Conservation (phyloP, 208 protist species). For the Blastocrithidia nonstop region DNA sequence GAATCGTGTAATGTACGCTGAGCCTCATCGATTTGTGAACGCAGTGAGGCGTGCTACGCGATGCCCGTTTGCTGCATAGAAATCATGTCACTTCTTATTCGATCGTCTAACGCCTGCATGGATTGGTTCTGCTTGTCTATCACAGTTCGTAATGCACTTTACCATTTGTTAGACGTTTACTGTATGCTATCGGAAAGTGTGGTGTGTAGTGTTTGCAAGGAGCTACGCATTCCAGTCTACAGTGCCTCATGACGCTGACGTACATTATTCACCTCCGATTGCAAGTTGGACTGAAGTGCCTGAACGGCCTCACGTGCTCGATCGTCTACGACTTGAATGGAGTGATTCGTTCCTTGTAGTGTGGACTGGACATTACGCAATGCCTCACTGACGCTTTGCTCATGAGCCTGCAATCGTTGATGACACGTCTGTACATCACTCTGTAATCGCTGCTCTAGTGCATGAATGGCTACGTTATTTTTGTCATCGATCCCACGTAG, state of each 20-base stretch:
- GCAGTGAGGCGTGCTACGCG: conserved; percentile 18
- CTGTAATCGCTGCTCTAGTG: conserved; percentile 49
- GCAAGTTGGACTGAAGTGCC: conserved; percentile 38
- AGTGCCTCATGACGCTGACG: conserved; percentile 36
- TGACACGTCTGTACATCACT: conserved; percentile 24
- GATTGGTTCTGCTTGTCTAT: conserved; percentile 12
- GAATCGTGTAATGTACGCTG: conserved; percentile 13
- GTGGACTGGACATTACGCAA: conserved; percentile 25
- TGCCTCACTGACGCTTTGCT: conserved; percentile 26
- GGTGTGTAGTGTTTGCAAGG: conserved; percentile 39
- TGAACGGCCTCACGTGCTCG: conserved; percentile 23
- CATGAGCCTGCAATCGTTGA: conserved; percentile 29
- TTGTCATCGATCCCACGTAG: conserved; percentile 35
- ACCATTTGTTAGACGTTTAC: conserved; percentile 8
- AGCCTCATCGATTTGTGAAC: conserved; percentile 17
- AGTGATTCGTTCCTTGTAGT: conserved; percentile 18
- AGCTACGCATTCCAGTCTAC: conserved; percentile 28
- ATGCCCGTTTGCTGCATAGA: conserved; percentile 7
- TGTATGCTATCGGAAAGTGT: conserved; percentile 30
- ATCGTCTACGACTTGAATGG: conserved; percentile 36
- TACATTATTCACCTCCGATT: conserved; percentile 11
- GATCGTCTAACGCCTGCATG: conserved; percentile 38
- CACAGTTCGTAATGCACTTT: conserved; percentile 17
- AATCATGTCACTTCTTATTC: conserved; percentile 24
- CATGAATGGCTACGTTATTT: conserved; percentile 17